Evolutionary conservation across 768 basidiomycete species (phyloP), one percentile per base, ranked within the genome.

Genomic region (Boletus insuetus): DNA sequence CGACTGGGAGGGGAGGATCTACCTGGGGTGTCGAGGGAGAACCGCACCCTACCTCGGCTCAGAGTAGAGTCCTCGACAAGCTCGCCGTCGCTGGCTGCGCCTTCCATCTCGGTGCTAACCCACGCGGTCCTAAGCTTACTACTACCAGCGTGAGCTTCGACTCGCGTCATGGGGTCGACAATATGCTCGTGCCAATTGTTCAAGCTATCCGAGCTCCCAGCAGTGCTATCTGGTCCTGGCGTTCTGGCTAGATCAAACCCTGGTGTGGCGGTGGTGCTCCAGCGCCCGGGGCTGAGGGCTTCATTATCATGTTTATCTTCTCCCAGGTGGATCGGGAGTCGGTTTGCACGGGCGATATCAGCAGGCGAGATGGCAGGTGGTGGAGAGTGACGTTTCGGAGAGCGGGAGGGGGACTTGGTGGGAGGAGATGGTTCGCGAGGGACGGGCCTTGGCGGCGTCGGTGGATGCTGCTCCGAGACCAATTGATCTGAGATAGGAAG

Each of bases 191-290:
- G 66, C 66, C 63, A 64, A 54, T 62, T 65, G 56, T 51, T 69
- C 55, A 45, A 49, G 58, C 52, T 60, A 13, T 60, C 67, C 16
- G 58, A 55, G 46, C 58, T 66, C 46, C 37, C 68, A 5, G 46
- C 19, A 8, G 52, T 29, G 49, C 55, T 62, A 10, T 46, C 52
- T 3, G 56, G 53, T 54, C 70, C 52, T 51, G 55, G 38, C 20
- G 54, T 43, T 50, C 52, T 51, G 44, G 58, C 44, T 17, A 64
- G 49, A 40, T 68, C 75, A 43, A 78, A 74, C 1, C 90, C 90
- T 4, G 90, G 89, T 0, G 90, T 90, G 6, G 89, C 88, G 13
- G 80, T 79, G 0, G 85, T 90, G 59, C 87, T 89, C 90, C 89
- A 91, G 40, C 75, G 77, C 3, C 82, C 84, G 26, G 84, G 82